phyloP scores from a whole-genome alignment of 192 early-diverging fungal species.

The Dispira parvispora region DNA sequence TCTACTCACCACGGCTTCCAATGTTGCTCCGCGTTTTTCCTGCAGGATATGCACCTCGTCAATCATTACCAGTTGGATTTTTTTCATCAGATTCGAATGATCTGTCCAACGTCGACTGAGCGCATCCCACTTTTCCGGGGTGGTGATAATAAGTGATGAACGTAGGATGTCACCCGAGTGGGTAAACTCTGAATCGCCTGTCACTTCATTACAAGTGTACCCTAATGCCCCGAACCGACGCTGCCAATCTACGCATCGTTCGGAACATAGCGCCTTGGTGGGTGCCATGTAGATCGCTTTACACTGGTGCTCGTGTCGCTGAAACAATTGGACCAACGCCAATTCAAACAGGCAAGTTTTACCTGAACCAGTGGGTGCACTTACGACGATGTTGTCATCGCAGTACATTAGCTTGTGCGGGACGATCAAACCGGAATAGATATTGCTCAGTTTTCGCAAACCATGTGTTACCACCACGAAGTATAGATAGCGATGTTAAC shows the following conservation, averaged over 20 bases:
- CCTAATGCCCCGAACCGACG: conserved; percentile 32
- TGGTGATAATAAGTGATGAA: conserved; percentile 34
- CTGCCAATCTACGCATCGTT: conserved; percentile 41
- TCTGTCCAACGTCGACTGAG: conserved; percentile 43
- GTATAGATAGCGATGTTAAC: not conserved
- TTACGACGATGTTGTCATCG: not conserved
- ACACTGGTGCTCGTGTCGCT: not conserved
- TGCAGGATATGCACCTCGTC: conserved; percentile 65
- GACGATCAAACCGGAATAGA: not conserved
- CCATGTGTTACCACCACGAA: not conserved
- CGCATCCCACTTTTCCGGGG: conserved; percentile 68
- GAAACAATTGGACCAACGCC: not conserved
- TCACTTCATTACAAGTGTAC: conserved; percentile 35
- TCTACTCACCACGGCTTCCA: conserved; percentile 42
- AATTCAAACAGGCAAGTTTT: conserved; percentile 7
- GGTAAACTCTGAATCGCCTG: conserved; percentile 39
- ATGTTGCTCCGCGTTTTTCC: conserved; percentile 41
- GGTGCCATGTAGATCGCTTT: conserved; percentile 5
- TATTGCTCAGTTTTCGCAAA: not conserved
- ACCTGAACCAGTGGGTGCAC: conserved; percentile 1
- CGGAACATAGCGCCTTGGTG: conserved; percentile 29
- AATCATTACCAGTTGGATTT: conserved; percentile 28
- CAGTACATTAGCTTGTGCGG: not conserved
- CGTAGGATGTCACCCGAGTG: conserved; percentile 27
- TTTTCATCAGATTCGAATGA: conserved; percentile 12